phyloP scores from a whole-genome alignment of 148 eudicot genomes.

The Chenopodium berlandieri region DNA sequence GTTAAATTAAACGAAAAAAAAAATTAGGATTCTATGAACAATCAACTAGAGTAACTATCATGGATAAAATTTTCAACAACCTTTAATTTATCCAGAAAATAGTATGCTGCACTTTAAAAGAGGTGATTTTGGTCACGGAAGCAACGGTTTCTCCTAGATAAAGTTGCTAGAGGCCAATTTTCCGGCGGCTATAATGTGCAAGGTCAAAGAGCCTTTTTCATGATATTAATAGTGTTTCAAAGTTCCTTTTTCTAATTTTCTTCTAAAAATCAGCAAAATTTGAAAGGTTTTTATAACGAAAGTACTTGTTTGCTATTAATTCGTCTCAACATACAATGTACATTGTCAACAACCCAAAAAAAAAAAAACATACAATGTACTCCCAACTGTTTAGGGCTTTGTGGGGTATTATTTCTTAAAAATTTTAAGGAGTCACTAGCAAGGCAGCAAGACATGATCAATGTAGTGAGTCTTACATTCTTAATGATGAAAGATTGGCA shows the following conservation, averaged over 20 bases:
- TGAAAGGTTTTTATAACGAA: background rate
- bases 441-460: no score
- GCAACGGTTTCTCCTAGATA: background rate
- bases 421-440: no score
- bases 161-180: background rate
- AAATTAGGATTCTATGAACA: no score
- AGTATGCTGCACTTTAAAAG: background rate
- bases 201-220: background rate
- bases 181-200: background rate
- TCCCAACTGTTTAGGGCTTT: no score
- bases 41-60: no score
- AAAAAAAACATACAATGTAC: no score
- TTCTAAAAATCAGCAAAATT: background rate
- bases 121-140: slow-evolving; percentile 4
- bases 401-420: no score
- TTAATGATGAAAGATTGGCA: no score
- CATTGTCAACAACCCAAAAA: no score
- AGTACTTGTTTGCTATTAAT: background rate
- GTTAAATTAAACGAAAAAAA: no score
- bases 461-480: no score
- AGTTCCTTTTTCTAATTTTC: background rate
- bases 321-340: no score
- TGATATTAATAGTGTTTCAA: background rate
- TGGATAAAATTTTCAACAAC: background rate
- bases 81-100: background rate